These are phyloP conservation scores for Capsicum pubescens DNA, from an alignment of 257 asterid genomes.

Conservation along the genomic window DNA sequence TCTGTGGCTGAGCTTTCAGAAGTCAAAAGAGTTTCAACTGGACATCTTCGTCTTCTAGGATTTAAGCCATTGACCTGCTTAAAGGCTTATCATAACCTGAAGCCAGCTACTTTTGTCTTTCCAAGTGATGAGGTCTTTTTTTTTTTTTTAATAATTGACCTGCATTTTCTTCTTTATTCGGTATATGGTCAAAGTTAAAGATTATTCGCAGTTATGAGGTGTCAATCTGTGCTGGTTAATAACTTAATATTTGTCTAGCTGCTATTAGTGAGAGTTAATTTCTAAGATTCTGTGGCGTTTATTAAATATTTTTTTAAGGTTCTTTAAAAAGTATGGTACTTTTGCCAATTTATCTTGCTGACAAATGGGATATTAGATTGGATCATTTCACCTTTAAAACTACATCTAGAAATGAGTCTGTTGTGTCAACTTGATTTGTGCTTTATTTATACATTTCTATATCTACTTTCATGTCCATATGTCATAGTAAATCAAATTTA, in stretches of 20 bases:
- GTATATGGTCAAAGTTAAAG: constrained; percentile 6
- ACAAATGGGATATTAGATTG: constrained; percentile 9
- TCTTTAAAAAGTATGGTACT: background rate
- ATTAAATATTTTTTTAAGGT: background rate
- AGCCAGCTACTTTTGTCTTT: constrained; percentile 89
- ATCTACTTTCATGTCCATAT: constrained; percentile 10
- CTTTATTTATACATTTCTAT: background rate
- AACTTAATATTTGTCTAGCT: background rate
- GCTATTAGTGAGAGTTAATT: background rate
- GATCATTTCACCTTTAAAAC: constrained; percentile 27
- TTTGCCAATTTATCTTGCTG: constrained; percentile 6
- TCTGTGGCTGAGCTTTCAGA: constrained; percentile 74
- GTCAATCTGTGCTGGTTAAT: background rate
- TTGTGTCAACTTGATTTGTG: background rate
- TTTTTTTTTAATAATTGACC: background rate
- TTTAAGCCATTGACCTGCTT: constrained; percentile 93
- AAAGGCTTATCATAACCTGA: constrained; percentile 84
- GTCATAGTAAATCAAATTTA: background rate
- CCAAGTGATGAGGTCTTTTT: constrained; percentile 87
- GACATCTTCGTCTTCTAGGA: constrained; percentile 88
- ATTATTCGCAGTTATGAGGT: background rate
- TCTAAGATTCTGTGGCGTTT: background rate
- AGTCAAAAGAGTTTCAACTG: constrained; percentile 79
- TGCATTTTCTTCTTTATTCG: background rate
- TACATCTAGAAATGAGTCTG: constrained; percentile 12